phyloP scores from a whole-genome alignment of 2,329 filamentous ascomycete species.

The Aspergillus texensis region DNA sequence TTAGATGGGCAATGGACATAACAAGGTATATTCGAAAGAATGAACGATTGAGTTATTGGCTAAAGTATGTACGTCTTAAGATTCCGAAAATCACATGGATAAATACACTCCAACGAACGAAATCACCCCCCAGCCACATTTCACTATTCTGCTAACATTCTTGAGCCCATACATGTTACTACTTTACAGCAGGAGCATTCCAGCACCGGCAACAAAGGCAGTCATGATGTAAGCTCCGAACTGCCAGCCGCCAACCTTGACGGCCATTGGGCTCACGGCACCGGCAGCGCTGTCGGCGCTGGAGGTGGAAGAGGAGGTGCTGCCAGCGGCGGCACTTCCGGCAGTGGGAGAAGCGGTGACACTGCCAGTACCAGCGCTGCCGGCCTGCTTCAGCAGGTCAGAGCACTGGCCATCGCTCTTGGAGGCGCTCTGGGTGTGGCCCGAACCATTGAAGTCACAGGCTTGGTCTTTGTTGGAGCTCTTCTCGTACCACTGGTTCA shows the following conservation, averaged over 20 bases:
- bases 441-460: slow-evolving; percentile 51
- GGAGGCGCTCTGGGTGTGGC: slow-evolving; percentile 36
- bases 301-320: slow-evolving; percentile 21
- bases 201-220: slow-evolving; percentile 47
- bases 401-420: slow-evolving; percentile 38
- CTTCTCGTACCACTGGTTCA: slow-evolving; percentile 50
- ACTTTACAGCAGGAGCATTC: slow-evolving; percentile 52
- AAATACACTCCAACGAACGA: background rate
- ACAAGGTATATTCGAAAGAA: background rate
- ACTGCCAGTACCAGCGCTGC: slow-evolving; percentile 42
- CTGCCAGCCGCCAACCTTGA: slow-evolving; percentile 45
- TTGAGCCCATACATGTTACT: background rate
- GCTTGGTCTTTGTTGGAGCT: slow-evolving; percentile 36
- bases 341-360: slow-evolving; percentile 41
- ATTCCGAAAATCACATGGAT: background rate
- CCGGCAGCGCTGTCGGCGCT: slow-evolving; percentile 38
- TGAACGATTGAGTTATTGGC: slow-evolving; percentile 6
- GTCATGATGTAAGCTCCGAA: slow-evolving; percentile 48
- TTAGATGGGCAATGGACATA: no score
- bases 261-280: slow-evolving; percentile 33
- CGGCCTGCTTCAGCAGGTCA: slow-evolving; percentile 42
- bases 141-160: background rate
- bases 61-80: slow-evolving; percentile 9
- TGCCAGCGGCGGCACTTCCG: slow-evolving; percentile 20
- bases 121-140: background rate